Evolutionary conservation across 768 basidiomycete species (phyloP).

Genomic region (Leccinum olivaceopallidum): DNA sequence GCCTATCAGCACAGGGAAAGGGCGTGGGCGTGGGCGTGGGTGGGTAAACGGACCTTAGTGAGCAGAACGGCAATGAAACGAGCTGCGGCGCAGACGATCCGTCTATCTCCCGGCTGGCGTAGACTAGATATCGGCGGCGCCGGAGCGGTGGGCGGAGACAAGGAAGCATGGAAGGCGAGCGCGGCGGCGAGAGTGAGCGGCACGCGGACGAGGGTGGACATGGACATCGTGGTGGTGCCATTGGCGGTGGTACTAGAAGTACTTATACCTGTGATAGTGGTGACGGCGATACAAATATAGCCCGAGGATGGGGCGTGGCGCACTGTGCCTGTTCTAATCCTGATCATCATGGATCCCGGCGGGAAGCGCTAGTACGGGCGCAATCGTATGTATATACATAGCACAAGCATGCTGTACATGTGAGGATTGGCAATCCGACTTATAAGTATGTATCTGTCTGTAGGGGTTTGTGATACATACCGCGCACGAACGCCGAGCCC

Average conservation of each 20-base stretch:
- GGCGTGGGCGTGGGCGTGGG: background rate
- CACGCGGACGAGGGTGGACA: slow-evolving; percentile 37
- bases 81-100: slow-evolving; percentile 8
- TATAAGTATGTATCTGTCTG: too few species aligned
- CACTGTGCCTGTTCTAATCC: too few species aligned
- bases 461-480: too few species aligned
- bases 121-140: background rate
- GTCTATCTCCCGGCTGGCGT: slow-evolving; percentile 26
- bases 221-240: background rate
- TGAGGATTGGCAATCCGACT: too few species aligned
- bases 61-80: slow-evolving; percentile 7
- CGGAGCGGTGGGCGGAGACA: slow-evolving; percentile 40
- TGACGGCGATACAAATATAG: background rate
- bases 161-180: slow-evolving; percentile 43
- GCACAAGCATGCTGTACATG: background rate
- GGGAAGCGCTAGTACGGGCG: too few species aligned
- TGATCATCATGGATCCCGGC: too few species aligned
- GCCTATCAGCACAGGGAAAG: background rate
- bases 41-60: slow-evolving; percentile 17
- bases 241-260: background rate
- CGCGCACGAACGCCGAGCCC: too few species aligned
- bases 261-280: background rate
- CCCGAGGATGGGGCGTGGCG: background rate
- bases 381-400: background rate
- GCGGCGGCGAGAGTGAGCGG: slow-evolving; percentile 45